Evolutionary conservation across 352 stramenopile species (phyloP).

Genomic region (Pythium sp.): DNA sequence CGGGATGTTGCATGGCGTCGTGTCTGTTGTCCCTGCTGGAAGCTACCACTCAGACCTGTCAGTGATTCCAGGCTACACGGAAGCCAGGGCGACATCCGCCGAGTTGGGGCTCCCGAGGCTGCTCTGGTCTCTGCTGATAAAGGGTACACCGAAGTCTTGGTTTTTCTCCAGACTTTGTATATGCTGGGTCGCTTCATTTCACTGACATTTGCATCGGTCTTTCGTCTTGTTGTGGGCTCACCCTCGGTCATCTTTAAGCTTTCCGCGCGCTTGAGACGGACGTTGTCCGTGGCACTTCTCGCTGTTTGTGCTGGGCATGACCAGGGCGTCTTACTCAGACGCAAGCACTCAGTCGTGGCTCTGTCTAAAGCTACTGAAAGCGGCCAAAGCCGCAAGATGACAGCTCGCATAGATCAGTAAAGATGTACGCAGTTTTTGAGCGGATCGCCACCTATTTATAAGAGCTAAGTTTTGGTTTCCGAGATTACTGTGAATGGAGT

Average conservation of each 20-base stretch:
- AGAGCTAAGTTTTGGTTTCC: too few relatives aligned
- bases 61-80: background rate
- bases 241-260: background rate
- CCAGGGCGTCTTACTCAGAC: too few relatives aligned
- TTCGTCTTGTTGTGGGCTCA: background rate
- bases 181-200: background rate
- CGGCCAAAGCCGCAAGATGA: background rate
- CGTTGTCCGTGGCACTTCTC: background rate
- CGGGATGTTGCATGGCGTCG: background rate
- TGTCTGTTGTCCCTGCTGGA: background rate
- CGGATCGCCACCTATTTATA: too few relatives aligned
- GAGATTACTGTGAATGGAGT: too few relatives aligned
- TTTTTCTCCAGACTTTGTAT: background rate
- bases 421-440: too few relatives aligned
- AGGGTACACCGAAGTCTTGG: background rate
- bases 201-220: background rate
- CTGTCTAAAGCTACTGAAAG: background rate
- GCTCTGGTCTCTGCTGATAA: background rate
- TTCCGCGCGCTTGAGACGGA: background rate
- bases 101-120: background rate
- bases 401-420: too few relatives aligned
- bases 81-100: background rate
- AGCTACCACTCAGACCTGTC: background rate
- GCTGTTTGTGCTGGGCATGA: background rate
- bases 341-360: too few relatives aligned